phyloP scores from a whole-genome alignment of 164 flowering plant species.

The Magnolia changhungtana region DNA sequence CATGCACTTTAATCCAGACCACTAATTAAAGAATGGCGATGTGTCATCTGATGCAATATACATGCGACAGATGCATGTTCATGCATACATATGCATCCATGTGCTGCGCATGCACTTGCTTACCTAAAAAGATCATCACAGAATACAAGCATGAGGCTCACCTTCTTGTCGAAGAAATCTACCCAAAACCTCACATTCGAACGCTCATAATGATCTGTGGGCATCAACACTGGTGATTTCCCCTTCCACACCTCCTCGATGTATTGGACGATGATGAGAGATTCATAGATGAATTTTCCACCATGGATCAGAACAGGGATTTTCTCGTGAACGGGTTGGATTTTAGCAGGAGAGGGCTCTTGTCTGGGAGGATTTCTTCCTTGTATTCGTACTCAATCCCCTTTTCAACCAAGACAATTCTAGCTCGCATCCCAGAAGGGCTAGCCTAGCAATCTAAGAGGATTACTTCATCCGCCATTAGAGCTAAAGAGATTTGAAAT shows the following conservation, averaged over 20 bases:
- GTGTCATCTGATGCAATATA: no score
- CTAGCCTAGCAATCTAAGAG: constrained; percentile 17
- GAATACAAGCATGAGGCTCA: neutral
- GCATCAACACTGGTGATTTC: constrained; percentile 16
- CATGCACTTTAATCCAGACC: neutral
- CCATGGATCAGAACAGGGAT: constrained; percentile 24
- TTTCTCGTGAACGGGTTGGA: constrained; percentile 22
- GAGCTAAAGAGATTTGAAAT: no score
- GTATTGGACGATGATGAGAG: constrained; percentile 24
- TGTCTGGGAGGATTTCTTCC: constrained; percentile 11
- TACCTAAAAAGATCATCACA: no score
- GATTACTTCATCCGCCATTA: neutral
- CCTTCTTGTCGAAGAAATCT: constrained; percentile 17
- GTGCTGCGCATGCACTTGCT: no score
- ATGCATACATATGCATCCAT: no score
- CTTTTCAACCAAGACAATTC: constrained; percentile 30
- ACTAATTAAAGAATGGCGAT: no score
- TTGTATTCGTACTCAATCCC: constrained; percentile 29
- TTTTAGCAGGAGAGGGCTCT: constrained; percentile 16
- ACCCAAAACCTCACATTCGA: constrained; percentile 24
- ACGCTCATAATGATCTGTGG: constrained; percentile 9
- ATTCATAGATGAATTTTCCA: constrained; percentile 23
- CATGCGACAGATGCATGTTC: no score
- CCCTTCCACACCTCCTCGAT: constrained; percentile 20
- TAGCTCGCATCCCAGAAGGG: constrained; percentile 30